Percentiles rank a stretch among this genome's conserved stretches.
Evolutionary conservation across 2,329 filamentous ascomycete species (phyloP).

Genomic region (Pseudogymnoascus sp.): DNA sequence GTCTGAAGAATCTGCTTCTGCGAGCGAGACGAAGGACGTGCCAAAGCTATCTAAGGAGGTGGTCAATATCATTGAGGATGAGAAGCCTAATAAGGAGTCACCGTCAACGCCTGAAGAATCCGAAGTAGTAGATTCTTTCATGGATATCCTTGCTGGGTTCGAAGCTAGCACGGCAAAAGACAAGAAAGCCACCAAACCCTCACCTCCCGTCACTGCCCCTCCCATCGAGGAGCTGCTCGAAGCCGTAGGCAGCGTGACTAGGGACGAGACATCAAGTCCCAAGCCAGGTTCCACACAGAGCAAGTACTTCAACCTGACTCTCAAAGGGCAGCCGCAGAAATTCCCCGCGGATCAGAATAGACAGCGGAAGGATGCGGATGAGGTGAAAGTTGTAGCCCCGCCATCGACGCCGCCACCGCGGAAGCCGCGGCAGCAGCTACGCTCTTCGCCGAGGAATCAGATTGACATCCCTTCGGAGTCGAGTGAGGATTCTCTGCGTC

Average conservation of each 20-base stretch:
- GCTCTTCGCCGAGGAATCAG: background rate
- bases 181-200: background rate
- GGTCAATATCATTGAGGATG: background rate
- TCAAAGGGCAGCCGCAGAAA: background rate
- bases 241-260: background rate
- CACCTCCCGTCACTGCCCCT: background rate
- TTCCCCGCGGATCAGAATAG: background rate
- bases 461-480: background rate
- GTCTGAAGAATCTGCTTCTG: background rate
- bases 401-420: background rate
- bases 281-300: background rate
- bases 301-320: background rate
- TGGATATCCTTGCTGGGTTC: background rate
- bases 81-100: background rate
- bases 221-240: background rate
- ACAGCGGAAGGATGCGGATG: background rate
- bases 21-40: background rate
- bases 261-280: background rate
- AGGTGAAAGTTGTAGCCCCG: background rate
- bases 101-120: background rate
- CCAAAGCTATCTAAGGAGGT: background rate
- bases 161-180: background rate
- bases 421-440: background rate
- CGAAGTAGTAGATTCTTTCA: background rate
- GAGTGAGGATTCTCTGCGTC: background rate